Evolutionary conservation across 805 yeast species (phyloP).

Genomic region (Brettanomyces sp.): DNA sequence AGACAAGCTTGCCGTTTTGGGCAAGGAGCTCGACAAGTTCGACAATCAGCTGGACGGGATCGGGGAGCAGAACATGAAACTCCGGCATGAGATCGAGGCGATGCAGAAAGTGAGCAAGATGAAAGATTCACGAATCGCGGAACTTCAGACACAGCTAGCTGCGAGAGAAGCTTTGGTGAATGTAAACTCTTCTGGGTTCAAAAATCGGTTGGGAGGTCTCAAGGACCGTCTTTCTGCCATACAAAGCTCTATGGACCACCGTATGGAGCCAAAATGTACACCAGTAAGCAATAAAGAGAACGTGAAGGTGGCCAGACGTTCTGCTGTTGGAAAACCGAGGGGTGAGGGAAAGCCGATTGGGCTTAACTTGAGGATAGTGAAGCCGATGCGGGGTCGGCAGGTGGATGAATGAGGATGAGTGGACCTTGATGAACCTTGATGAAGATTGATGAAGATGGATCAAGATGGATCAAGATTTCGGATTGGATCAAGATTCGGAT

Average conservation of each 20-base stretch:
- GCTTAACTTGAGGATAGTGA: slow-evolving; percentile 48
- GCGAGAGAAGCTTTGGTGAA: slow-evolving; percentile 42
- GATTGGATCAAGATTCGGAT: too few species aligned
- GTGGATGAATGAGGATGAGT: slow-evolving; percentile 7
- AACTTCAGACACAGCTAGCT: slow-evolving; percentile 38
- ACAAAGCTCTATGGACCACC: slow-evolving; percentile 8
- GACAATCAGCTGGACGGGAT: slow-evolving; percentile 51
- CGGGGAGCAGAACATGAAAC: slow-evolving; percentile 48
- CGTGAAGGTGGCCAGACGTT: not conserved
- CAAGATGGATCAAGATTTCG: too few species aligned
- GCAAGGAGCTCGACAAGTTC: slow-evolving; percentile 48
- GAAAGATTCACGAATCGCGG: slow-evolving; percentile 46
- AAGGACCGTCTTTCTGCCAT: slow-evolving; percentile 18
- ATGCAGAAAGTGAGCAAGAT: slow-evolving; percentile 48
- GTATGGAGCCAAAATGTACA: not conserved
- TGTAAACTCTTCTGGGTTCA: slow-evolving; percentile 42
- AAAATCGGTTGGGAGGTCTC: slow-evolving; percentile 27
- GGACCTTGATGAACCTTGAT: too few species aligned
- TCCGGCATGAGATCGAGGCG: slow-evolving; percentile 47
- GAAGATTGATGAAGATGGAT: too few species aligned
- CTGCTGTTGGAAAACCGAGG: too few species aligned
- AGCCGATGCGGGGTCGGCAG: slow-evolving; percentile 25
- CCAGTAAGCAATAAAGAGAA: not conserved
- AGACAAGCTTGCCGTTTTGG: slow-evolving; percentile 43
- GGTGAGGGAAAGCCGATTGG: slow-evolving; percentile 26